Evolutionary conservation across 164 flowering plant species (phyloP), one percentile per base, ranked within the genome.

Genomic region (Akebia trifoliata): DNA sequence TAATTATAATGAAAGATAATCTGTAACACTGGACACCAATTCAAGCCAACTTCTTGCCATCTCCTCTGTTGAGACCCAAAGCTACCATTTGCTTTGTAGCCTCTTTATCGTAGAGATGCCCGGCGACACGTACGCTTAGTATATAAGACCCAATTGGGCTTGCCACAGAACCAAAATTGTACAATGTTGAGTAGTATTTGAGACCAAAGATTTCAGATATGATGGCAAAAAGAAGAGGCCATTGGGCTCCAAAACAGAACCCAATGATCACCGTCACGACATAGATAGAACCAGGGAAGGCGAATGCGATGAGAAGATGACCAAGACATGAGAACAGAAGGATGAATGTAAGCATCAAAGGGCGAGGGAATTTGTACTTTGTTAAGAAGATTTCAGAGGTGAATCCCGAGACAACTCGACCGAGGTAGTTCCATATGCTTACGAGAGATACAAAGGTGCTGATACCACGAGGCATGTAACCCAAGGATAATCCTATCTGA

Each of bases 151-250:
- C 90, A 22, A 84, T 38, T 22, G 90, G 90, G 63, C 83, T 79
- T 0, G 83, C 83, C 46, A 75, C 75, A 0, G 67, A 34, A 0
- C 81, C 86, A 35, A 78, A 75, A 32, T 80, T 84, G 70, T 71
- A 84, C 35, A 84, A 42, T 3, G 90, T 81, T 8, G 86, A 72
- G 69, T 76, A 84, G 62, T 80, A 75, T 25, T 84, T 84, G 30
- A 81, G 78, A 3, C 90, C 90, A 50, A 84, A 84, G 28, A 81
- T 38, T 47, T 84, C 90, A 0, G 87, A 84, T 10, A 84, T 78
- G 21, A 84, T 80, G 29, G 76, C 75, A 52, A 66, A 81, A 2
- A 78, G 66, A 15, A 81, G 18, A 1, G 86, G 80, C 78, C 77
- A 70, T 31, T 78, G 83, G 0, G 86, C 86, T 0, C 90, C 86